These are phyloP conservation scores for Neonectria coccinea DNA, from an alignment of 2,329 filamentous ascomycete species.

Conservation along the genomic window DNA sequence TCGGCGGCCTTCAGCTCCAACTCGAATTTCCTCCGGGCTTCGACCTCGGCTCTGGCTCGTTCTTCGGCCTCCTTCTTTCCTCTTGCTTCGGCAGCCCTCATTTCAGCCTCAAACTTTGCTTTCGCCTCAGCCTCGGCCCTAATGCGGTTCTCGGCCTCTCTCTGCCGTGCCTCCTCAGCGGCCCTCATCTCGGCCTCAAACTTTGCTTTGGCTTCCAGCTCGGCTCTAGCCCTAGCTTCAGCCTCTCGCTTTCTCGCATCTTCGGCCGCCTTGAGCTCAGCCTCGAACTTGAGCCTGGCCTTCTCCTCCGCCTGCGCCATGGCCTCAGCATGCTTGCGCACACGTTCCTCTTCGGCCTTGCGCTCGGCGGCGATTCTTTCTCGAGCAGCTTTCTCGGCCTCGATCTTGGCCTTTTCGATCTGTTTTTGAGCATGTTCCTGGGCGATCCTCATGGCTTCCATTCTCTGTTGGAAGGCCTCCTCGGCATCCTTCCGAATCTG, in stretches of 20 bases:
- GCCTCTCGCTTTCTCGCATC: constrained; percentile 52
- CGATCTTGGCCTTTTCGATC: constrained; percentile 36
- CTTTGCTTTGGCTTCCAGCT: constrained; percentile 60
- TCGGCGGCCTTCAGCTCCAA: constrained; percentile 58
- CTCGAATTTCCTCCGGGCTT: constrained; percentile 54
- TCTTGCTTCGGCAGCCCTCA: constrained; percentile 58
- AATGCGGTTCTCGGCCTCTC: constrained; percentile 59
- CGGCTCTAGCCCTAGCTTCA: constrained; percentile 58
- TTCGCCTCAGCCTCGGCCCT: constrained; percentile 60
- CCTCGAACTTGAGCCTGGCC: constrained; percentile 55
- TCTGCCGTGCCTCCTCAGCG: constrained; percentile 59
- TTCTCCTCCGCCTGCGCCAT: constrained; percentile 53
- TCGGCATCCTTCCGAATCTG: constrained; percentile 62
- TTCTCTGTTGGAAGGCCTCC: constrained; percentile 50
- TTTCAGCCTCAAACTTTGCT: constrained; percentile 60
- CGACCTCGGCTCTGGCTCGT: constrained; percentile 53
- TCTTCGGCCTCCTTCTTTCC: constrained; percentile 63
- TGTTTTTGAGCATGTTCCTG: constrained; percentile 51
- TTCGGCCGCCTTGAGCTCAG: constrained; percentile 43
- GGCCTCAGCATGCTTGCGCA: constrained; percentile 60
- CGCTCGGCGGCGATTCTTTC: constrained; percentile 55
- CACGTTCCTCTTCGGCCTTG: constrained; percentile 31
- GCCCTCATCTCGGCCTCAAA: constrained; percentile 59
- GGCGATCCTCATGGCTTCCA: constrained; percentile 43
- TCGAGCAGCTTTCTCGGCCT: constrained; percentile 57